Base-by-base conservation (phyloP, 2,329 filamentous ascomycete genomes). In the Calonectria montana region DNA sequence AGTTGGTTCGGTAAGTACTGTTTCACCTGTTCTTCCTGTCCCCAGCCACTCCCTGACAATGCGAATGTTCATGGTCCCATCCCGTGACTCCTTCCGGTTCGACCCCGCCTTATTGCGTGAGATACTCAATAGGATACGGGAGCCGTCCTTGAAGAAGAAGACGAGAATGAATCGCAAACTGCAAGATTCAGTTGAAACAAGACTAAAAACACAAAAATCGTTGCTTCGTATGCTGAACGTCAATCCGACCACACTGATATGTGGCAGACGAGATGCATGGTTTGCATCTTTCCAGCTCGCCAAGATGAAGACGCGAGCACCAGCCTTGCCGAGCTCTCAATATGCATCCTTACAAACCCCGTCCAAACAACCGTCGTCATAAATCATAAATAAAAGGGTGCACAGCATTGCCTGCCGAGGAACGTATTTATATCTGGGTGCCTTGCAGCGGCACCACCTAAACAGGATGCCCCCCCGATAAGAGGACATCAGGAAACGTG, bases 371-470 rank as follows among this genome's bases (percentile, higher is more conserved):
- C 25, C 68, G 65, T 71, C 29, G 61, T 67, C 70, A 45, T 73
- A 68, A 75, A 74, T 67, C 71, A 67, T 66, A 23, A 72, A 72
- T 21, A 72, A 63, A 71, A 74, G 67, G 72, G 70, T 76, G 74
- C 70, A 72, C 74, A 77, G 69, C 74, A 68, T 55, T 53, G 67
- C 59, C 73, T 70, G 62, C 69, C 65, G 74, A 75, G 75, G 69
- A 81, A 81, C 80, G 80, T 81, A 81, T 81, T 78, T 81, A 76
- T 73, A 73, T 72, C 70, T 74, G 68, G 67, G 73, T 74, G 74
- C 72, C 74, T 67, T 64, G 21, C 68, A 65, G 70, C 74, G 72
- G 31, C 31, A 35, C 31, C 76, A 62, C 76, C 67, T 74, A 66
- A 71, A 76, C 62, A 62, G 53, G 73, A 69, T 73, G 73, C 72